These are phyloP conservation scores for Penicillium ucsense DNA, from an alignment of 495 filamentous ascomycete species.

Conservation along the genomic window DNA sequence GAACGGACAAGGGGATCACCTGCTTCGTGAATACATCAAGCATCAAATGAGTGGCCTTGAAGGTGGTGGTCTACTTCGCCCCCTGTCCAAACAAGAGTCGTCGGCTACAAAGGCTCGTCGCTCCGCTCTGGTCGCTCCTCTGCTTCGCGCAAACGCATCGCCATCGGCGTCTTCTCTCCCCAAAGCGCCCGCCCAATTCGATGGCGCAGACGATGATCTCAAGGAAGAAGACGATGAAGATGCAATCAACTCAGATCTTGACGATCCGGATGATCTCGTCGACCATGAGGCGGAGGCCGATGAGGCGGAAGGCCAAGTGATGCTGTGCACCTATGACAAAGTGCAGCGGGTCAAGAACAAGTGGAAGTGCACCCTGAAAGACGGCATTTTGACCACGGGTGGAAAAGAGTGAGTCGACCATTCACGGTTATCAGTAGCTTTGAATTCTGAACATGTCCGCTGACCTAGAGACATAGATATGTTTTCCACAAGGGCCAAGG, in stretches of 20 bases:
- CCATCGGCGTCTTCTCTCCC: conserved; percentile 1
- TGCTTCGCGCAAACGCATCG: not conserved
- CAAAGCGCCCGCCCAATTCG: conserved; percentile 40
- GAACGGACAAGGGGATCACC: conserved; percentile 47
- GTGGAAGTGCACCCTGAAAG: conserved; percentile 99
- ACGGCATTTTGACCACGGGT: conserved; percentile 85
- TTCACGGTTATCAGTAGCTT: not conserved
- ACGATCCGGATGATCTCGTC: conserved; percentile 81
- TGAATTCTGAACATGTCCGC: not conserved
- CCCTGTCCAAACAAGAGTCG: conserved; percentile 34
- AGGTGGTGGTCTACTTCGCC: conserved; percentile 73
- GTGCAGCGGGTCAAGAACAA: conserved; percentile 99
- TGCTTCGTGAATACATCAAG: conserved; percentile 31
- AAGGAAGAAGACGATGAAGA: conserved; percentile 76
- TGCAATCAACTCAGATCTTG: conserved; percentile 97
- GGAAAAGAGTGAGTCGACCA: conserved; percentile 62
- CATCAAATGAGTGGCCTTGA: conserved; percentile 61
- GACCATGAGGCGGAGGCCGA: conserved; percentile 70
- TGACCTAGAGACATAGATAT: conserved; percentile 43
- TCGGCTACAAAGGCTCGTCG: conserved; percentile 10
- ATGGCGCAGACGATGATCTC: conserved; percentile 48
- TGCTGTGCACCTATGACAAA: conserved; percentile 99
- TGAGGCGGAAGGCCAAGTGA: conserved; percentile 74
- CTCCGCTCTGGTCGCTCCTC: conserved; percentile 3
- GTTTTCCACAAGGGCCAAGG: conserved; percentile 96